Percentiles rank a stretch among this genome's conserved stretches.
These are phyloP conservation scores for Monascus purpureus DNA, from an alignment of 495 filamentous ascomycete genomes.

Conservation along the genomic window DNA sequence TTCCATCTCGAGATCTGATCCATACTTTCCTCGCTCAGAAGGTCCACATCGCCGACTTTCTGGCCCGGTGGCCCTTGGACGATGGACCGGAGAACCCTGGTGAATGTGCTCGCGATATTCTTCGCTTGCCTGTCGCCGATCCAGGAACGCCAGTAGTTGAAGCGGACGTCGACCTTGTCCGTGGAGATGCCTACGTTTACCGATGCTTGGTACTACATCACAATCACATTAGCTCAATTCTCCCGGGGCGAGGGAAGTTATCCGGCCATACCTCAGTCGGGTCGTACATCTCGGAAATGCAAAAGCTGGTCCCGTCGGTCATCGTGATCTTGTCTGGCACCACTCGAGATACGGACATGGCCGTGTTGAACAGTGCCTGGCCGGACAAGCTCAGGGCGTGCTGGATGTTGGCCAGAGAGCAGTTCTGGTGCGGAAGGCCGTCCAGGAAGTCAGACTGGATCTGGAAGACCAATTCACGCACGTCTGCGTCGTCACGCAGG, in stretches of 20 bases:
- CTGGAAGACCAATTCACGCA: constrained; percentile 13
- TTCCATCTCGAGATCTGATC: constrained; percentile 13
- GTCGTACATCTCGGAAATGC: constrained; percentile 18
- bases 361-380: constrained; percentile 28
- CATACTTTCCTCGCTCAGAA: constrained; percentile 10
- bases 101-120: constrained; percentile 13
- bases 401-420: constrained; percentile 21
- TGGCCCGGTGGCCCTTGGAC: constrained; percentile 9
- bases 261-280: constrained; percentile 21
- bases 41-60: constrained; percentile 8
- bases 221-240: background rate
- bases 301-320: constrained; percentile 2
- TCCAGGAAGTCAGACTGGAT: constrained; percentile 18
- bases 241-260: background rate
- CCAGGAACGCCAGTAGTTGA: constrained; percentile 13
- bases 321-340: background rate
- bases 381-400: constrained; percentile 14
- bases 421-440: constrained; percentile 18
- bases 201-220: constrained; percentile 27
- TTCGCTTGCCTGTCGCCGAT: constrained; percentile 7
- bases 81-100: constrained; percentile 17
- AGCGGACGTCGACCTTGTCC: constrained; percentile 5
- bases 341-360: constrained; percentile 10
- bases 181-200: constrained; percentile 35
- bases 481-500: constrained; percentile 7